Conservation (phyloP, 2,329 filamentous ascomycete species). For the Pseudocercospora fijiensis region DNA sequence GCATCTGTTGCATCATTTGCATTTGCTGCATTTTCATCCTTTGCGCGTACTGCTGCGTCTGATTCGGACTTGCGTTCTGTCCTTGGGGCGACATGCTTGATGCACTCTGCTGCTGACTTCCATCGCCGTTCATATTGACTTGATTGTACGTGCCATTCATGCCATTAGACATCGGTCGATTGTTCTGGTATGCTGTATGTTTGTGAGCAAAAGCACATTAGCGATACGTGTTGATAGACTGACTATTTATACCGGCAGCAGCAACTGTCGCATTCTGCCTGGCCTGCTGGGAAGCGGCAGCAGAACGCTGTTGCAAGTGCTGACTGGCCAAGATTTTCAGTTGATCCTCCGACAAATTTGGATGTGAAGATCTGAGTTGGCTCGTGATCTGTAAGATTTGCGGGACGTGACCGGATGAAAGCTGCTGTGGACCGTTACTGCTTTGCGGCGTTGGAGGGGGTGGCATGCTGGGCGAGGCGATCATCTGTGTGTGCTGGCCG, state of each 20-base stretch:
- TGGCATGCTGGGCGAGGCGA: constrained; percentile 40
- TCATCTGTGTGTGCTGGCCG: constrained; percentile 28
- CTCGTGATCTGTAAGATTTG: constrained; percentile 55
- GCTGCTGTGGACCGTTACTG: constrained; percentile 44
- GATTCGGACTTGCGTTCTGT: constrained; percentile 21
- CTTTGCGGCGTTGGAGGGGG: constrained; percentile 38
- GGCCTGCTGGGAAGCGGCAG: constrained; percentile 34
- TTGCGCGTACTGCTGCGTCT: constrained; percentile 21
- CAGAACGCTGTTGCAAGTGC: constrained; percentile 34
- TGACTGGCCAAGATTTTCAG: constrained; percentile 55
- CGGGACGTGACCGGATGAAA: constrained; percentile 56
- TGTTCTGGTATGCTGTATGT: constrained; percentile 31
- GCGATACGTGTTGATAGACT: constrained; percentile 13
- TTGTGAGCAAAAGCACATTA: constrained; percentile 31
- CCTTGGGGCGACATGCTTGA: constrained; percentile 23
- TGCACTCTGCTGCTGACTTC: constrained; percentile 13
- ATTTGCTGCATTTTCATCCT: constrained; percentile 36
- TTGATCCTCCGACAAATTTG: constrained; percentile 55
- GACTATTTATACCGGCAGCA: constrained; percentile 37
- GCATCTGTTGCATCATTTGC: constrained; percentile 34
- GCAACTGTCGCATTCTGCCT: constrained; percentile 42
- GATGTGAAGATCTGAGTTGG: constrained; percentile 53
- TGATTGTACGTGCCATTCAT: constrained; percentile 18
- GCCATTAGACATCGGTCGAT: constrained; percentile 24
- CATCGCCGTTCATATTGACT: constrained; percentile 17